Conservation (phyloP, 2,329 filamentous ascomycete genomes). For the Bimuria novae-zelandiae region DNA sequence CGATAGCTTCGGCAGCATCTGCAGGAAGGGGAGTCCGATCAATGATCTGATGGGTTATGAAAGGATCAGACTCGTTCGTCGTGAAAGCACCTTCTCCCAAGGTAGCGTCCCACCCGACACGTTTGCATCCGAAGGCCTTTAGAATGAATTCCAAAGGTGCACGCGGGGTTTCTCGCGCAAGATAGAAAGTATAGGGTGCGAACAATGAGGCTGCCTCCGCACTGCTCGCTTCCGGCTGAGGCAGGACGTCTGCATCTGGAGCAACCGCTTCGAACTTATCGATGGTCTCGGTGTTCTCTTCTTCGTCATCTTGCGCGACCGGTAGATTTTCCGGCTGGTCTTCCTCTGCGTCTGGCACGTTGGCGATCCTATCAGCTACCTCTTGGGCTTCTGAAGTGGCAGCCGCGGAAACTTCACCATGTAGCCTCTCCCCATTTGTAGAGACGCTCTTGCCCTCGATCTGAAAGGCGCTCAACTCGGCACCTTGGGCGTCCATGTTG, state of each 20-base stretch:
- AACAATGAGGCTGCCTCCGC: conserved; percentile 77
- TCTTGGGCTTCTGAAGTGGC: conserved; percentile 53
- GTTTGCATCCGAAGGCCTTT: conserved; percentile 91
- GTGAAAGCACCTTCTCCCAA: conserved; percentile 93
- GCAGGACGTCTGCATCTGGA: conserved; percentile 81
- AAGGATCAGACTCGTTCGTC: conserved; percentile 80
- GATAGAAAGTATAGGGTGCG: conserved; percentile 84
- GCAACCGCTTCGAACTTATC: conserved; percentile 90
- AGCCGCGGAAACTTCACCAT: conserved; percentile 28
- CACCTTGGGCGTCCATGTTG: conserved; percentile 84
- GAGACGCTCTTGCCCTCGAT: conserved; percentile 73
- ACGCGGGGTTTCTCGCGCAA: conserved; percentile 91
- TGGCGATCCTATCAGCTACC: conserved; percentile 52
- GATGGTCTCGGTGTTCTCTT: conserved; percentile 58
- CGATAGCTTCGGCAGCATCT: conserved; percentile 46
- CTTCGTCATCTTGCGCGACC: conserved; percentile 32
- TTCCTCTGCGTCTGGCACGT: conserved; percentile 44
- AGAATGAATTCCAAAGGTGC: conserved; percentile 91
- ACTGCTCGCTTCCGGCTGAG: conserved; percentile 72
- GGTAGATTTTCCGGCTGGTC: conserved; percentile 24
- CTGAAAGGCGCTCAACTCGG: conserved; percentile 87
- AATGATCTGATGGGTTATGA: conserved; percentile 95
- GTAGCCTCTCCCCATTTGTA: conserved; percentile 27
- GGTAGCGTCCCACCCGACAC: conserved; percentile 91
- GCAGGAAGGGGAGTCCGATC: conserved; percentile 75